These are phyloP conservation scores for Corchorus capsularis DNA, from an alignment of 345 rosid species.

Conservation along the genomic window DNA sequence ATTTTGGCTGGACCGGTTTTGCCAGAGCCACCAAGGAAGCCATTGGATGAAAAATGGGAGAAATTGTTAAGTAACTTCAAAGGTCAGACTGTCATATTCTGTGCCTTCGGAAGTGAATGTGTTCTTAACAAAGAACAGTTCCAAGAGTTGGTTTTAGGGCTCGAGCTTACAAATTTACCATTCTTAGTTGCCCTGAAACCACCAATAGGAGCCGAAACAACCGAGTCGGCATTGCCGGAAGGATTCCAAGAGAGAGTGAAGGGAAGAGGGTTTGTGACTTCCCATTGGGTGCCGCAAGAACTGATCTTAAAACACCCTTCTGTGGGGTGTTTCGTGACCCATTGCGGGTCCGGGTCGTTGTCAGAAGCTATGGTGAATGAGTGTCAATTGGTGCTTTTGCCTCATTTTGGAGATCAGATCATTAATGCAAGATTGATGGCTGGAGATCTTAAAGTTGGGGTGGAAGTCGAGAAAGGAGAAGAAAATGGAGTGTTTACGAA, in stretches of 20 bases:
- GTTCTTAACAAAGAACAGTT: constrained; percentile 28
- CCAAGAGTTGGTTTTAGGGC: constrained; percentile 40
- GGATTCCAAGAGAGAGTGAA: constrained; percentile 33
- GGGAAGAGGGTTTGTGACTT: constrained; percentile 28
- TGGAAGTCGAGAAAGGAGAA: constrained; percentile 35
- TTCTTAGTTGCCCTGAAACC: constrained; percentile 41
- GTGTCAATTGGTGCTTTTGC: constrained; percentile 46
- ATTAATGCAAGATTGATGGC: constrained; percentile 45
- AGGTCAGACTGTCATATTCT: constrained; percentile 28
- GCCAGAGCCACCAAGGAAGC: constrained; percentile 28
- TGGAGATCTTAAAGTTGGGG: constrained; percentile 35
- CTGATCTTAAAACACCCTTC: constrained; percentile 35
- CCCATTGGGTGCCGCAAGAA: constrained; percentile 34
- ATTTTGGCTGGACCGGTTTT: constrained; percentile 40
- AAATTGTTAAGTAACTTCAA: constrained; percentile 19
- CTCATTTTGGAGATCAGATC: constrained; percentile 41
- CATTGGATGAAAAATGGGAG: constrained; percentile 28
- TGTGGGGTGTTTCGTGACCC: constrained; percentile 48
- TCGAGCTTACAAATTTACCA: constrained; percentile 34
- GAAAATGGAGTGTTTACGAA: constrained; percentile 38
- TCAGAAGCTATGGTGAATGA: constrained; percentile 33
- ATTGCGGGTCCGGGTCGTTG: constrained; percentile 45
- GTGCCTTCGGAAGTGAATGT: constrained; percentile 48
- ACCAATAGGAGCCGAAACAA: constrained; percentile 29
- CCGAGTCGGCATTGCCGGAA: constrained; percentile 36